These are phyloP conservation scores for Triticum timopheevii DNA, from an alignment of 176 grass and related monocot species.

Conservation along the genomic window DNA sequence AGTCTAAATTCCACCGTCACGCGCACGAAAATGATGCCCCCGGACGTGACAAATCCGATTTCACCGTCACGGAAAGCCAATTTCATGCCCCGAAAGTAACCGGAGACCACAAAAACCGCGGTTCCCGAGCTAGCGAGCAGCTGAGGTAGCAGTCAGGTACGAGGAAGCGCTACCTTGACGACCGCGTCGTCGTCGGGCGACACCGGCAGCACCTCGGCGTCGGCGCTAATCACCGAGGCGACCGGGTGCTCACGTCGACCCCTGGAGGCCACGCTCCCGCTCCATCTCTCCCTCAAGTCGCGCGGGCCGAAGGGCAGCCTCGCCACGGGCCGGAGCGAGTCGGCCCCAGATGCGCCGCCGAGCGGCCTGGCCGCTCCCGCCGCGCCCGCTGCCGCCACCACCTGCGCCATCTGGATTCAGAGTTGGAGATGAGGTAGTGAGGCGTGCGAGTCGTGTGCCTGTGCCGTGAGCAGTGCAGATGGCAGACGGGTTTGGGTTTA, in stretches of 20 bases:
- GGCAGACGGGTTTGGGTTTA: slow-evolving; percentile 47
- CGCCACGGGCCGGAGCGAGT: slow-evolving; percentile 18
- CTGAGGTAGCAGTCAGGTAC: background rate
- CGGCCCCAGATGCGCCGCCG: slow-evolving; percentile 31
- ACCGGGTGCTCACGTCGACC: slow-evolving; percentile 39
- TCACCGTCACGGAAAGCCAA: slow-evolving; percentile 19
- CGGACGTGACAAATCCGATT: slow-evolving; percentile 16
- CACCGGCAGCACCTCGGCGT: slow-evolving; percentile 55
- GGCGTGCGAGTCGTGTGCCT: background rate
- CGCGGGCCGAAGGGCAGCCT: slow-evolving; percentile 29
- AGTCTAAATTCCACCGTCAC: slow-evolving; percentile 10
- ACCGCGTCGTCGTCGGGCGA: slow-evolving; percentile 57
- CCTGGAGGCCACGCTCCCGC: slow-evolving; percentile 21
- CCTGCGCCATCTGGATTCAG: slow-evolving; percentile 59
- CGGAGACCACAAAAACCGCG: background rate
- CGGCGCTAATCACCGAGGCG: slow-evolving; percentile 55
- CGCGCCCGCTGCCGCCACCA: slow-evolving; percentile 36
- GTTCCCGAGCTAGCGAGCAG: background rate
- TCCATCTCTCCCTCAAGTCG: slow-evolving; percentile 37
- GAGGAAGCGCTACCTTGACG: slow-evolving; percentile 33
- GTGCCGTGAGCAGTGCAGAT: background rate
- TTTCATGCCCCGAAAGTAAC: slow-evolving; percentile 22
- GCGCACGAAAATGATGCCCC: slow-evolving; percentile 1
- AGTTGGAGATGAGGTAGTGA: background rate
- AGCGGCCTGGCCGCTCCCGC: slow-evolving; percentile 21